Evolutionary conservation across 495 filamentous ascomycete species (phyloP).

Genomic region (Hyphodiscus hymeniophilus): DNA sequence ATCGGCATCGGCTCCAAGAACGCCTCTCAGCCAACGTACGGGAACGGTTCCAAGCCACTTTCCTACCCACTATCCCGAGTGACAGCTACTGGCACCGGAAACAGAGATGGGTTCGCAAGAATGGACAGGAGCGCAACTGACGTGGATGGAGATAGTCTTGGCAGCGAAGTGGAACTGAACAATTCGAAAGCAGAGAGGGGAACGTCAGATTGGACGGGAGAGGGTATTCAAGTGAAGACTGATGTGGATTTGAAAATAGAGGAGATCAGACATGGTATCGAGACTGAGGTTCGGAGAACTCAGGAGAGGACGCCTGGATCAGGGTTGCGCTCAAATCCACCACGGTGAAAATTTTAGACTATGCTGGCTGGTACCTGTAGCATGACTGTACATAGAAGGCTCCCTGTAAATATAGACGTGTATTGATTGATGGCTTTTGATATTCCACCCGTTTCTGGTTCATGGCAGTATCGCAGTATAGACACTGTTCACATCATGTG

Average conservation of each 20-base stretch:
- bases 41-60: not conserved
- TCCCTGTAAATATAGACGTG: too few species aligned
- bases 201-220: not conserved
- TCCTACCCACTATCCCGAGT: not conserved
- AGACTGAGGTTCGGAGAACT: not conserved
- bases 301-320: too few species aligned
- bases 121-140: not conserved
- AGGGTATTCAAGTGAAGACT: slow-evolving; percentile 8
- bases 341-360: too few species aligned
- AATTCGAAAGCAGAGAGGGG: not conserved
- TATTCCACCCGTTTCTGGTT: too few species aligned
- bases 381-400: too few species aligned
- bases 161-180: slow-evolving; percentile 6
- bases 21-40: not conserved
- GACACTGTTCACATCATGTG: too few species aligned
- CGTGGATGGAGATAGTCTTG: not conserved
- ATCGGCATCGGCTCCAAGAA: not conserved
- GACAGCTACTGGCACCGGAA: not conserved
- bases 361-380: too few species aligned
- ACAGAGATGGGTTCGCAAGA: not conserved
- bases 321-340: too few species aligned
- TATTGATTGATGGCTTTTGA: too few species aligned
- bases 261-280: not conserved
- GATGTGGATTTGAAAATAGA: slow-evolving; percentile 4
- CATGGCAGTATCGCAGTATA: too few species aligned